Conservation (phyloP, 1,139 yeast genomes). For the Blastobotrys raffinosifermentans region DNA sequence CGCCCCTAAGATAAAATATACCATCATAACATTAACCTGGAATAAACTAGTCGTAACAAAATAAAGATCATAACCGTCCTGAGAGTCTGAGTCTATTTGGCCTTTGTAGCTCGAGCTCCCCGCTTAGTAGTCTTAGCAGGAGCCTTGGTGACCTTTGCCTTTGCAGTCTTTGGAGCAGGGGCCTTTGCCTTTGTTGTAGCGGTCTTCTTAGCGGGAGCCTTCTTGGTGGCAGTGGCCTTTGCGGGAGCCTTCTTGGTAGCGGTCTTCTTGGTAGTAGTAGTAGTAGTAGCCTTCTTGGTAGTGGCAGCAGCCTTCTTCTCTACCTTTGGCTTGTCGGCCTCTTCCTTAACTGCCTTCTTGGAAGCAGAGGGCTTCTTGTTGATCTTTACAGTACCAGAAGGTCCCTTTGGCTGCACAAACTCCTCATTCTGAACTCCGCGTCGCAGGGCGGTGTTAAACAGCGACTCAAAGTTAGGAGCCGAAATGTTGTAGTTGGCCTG, state of each 20-base stretch:
- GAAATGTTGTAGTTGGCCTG: slow-evolving; percentile 55
- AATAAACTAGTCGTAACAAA: no score
- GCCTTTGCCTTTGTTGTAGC: slow-evolving; percentile 20
- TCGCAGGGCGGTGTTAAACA: slow-evolving; percentile 73
- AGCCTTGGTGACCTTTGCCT: slow-evolving; percentile 20
- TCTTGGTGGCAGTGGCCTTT: slow-evolving; percentile 23
- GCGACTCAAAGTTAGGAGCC: slow-evolving; percentile 62
- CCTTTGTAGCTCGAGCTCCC: slow-evolving; percentile 30
- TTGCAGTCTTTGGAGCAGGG: slow-evolving; percentile 24
- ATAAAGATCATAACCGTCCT: no score
- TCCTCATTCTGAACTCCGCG: slow-evolving; percentile 76
- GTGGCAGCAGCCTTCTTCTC: slow-evolving; percentile 27
- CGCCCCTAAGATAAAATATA: no score
- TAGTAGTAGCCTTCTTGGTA: slow-evolving; percentile 23
- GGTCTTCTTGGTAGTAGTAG: slow-evolving; percentile 23
- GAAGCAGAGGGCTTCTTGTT: slow-evolving; percentile 36
- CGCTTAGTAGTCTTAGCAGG: slow-evolving; percentile 23
- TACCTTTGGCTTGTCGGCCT: slow-evolving; percentile 17
- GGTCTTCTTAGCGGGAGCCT: slow-evolving; percentile 20
- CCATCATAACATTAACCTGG: no score
- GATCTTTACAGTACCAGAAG: slow-evolving; percentile 67
- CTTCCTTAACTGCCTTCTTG: slow-evolving; percentile 13
- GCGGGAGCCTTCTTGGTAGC: slow-evolving; percentile 20
- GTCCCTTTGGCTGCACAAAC: slow-evolving; percentile 86
- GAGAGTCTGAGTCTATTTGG: slow-evolving; percentile 23